Percentiles rank a stretch among this genome's conserved stretches.
Conservation (phyloP, 768 basidiomycete genomes). For the Macrolepiota dolichaula region DNA sequence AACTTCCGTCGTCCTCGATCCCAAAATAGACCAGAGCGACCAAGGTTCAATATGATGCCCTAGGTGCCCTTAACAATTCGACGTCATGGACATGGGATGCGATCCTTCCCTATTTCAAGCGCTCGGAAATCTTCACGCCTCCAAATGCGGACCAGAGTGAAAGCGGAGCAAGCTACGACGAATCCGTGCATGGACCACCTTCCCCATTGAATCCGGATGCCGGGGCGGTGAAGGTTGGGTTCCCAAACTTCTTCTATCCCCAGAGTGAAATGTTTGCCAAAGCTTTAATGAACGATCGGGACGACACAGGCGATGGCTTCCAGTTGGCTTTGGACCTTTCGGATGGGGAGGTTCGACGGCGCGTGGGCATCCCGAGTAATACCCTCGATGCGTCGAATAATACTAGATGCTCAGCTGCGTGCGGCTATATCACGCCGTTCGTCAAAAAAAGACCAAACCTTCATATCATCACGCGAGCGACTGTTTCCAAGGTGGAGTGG, state of each 20-base stretch:
- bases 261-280: slow-evolving; percentile 26
- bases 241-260: slow-evolving; percentile 28
- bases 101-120: slow-evolving; percentile 42
- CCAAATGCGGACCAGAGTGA: slow-evolving; percentile 31
- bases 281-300: slow-evolving; percentile 7
- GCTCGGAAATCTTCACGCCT: slow-evolving; percentile 54
- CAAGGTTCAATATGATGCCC: slow-evolving; percentile 29
- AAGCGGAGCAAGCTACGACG: slow-evolving; percentile 21
- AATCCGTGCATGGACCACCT: slow-evolving; percentile 22
- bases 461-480: slow-evolving; percentile 50
- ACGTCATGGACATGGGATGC: slow-evolving; percentile 35
- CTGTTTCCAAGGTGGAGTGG: slow-evolving; percentile 50
- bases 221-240: slow-evolving; percentile 29
- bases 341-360: slow-evolving; percentile 23
- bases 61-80: slow-evolving; percentile 18
- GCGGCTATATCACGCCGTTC: slow-evolving; percentile 29
- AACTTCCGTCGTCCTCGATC: background rate
- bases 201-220: background rate
- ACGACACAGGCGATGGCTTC: slow-evolving; percentile 17
- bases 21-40: slow-evolving; percentile 25
- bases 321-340: slow-evolving; percentile 22
- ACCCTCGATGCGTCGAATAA: slow-evolving; percentile 27
- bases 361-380: slow-evolving; percentile 27
- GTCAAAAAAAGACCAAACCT: slow-evolving; percentile 38
- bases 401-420: slow-evolving; percentile 28